phyloP scores from a whole-genome alignment of 2,329 filamentous ascomycete genomes.

The Furcasterigmium furcatum region DNA sequence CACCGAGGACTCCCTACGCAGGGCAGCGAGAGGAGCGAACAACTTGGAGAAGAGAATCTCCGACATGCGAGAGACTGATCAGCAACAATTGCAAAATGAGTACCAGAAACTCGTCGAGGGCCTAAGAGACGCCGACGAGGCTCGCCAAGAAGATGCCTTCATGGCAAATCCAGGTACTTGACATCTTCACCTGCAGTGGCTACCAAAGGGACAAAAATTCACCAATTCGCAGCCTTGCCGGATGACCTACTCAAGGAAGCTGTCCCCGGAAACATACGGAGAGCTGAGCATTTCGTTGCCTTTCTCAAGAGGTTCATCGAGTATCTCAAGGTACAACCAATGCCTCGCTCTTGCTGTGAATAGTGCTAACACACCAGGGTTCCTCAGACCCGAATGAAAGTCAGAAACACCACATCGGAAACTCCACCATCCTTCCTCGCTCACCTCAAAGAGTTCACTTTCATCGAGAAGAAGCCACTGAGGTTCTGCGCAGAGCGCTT shows the following conservation, averaged over 20 bases:
- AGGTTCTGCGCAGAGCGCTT: conserved; percentile 92
- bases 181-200: neutral
- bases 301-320: conserved; percentile 97
- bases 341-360: too few species aligned
- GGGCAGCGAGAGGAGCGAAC: conserved; percentile 83
- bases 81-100: conserved; percentile 90
- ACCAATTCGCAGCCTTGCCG: conserved; percentile 63
- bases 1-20: conserved; percentile 89
- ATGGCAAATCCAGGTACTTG: conserved; percentile 81
- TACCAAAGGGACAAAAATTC: neutral
- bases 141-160: conserved; percentile 88
- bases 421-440: conserved; percentile 91
- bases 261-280: conserved; percentile 90
- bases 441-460: conserved; percentile 92
- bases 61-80: conserved; percentile 95
- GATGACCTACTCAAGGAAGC: conserved; percentile 95
- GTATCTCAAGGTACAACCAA: conserved; percentile 68
- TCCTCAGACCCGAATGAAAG: conserved; percentile 98
- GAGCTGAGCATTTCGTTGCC: conserved; percentile 92
- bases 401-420: conserved; percentile 94
- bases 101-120: conserved; percentile 95
- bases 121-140: conserved; percentile 81
- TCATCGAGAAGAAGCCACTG: conserved; percentile 94
- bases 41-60: conserved; percentile 88
- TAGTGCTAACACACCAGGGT: too few species aligned